These are phyloP conservation scores for Kwoniella mangroviensis DNA, from an alignment of 768 basidiomycete species.

Conservation along the genomic window DNA sequence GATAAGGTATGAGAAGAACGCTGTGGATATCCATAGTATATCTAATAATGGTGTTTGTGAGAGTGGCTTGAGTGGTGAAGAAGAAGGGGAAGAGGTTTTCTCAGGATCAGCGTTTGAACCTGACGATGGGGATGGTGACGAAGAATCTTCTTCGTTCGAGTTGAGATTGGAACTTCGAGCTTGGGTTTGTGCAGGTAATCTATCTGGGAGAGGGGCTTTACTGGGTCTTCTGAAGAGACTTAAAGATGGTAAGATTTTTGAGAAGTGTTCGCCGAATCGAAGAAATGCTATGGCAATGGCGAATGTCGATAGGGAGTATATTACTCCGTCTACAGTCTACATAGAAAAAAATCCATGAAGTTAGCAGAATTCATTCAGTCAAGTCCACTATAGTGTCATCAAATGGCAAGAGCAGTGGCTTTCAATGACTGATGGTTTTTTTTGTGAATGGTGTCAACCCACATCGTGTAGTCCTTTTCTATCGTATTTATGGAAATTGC, in stretches of 20 bases:
- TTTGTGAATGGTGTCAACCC: slow-evolving; percentile 46
- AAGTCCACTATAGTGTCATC: not conserved
- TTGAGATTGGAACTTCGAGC: not conserved
- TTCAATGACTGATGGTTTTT: too few relatives aligned
- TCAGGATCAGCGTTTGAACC: not conserved
- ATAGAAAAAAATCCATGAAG: not conserved
- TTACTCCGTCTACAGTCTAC: slow-evolving; percentile 85
- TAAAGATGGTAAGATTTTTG: slow-evolving; percentile 57
- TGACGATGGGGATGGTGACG: slow-evolving; percentile 3
- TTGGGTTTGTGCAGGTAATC: not conserved
- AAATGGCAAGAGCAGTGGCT: too few relatives aligned
- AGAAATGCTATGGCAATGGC: slow-evolving; percentile 77
- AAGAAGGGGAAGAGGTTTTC: not conserved
- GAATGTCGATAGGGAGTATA: slow-evolving; percentile 77
- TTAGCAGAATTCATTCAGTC: not conserved
- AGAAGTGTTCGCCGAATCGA: slow-evolving; percentile 72
- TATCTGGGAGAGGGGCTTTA: slow-evolving; percentile 40
- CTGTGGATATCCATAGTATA: slow-evolving; percentile 63
- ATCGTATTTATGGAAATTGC: slow-evolving; percentile 66
- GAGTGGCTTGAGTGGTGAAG: not conserved
- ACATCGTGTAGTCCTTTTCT: slow-evolving; percentile 76
- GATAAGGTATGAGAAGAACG: slow-evolving; percentile 72
- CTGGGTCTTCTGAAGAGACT: not conserved
- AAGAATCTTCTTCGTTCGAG: slow-evolving; percentile 2
- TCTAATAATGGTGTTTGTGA: slow-evolving; percentile 58